phyloP scores from a whole-genome alignment of 2,329 filamentous ascomycete species.

The Aspergillus sp. region DNA sequence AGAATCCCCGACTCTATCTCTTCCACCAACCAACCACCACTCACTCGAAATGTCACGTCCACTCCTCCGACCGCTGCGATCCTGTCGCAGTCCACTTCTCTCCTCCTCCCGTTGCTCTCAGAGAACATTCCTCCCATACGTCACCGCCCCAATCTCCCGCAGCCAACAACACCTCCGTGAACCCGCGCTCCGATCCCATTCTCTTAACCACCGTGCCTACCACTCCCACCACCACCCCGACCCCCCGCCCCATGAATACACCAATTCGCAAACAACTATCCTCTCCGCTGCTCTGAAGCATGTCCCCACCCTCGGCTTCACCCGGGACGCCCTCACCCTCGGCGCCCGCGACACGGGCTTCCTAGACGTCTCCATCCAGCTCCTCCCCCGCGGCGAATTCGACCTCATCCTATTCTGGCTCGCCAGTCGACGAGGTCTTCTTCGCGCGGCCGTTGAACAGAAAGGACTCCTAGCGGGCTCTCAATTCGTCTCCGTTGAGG shows the following conservation, averaged over 20 bases:
- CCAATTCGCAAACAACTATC: constrained; percentile 68
- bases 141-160: neutral
- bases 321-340: constrained; percentile 66
- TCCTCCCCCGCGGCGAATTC: constrained; percentile 78
- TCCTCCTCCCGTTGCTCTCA: neutral
- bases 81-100: neutral
- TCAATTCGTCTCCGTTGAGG: constrained; percentile 50
- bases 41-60: constrained; percentile 11
- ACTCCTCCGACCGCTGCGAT: constrained; percentile 8
- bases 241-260: constrained; percentile 57
- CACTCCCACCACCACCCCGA: constrained; percentile 72
- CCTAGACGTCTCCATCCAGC: constrained; percentile 78
- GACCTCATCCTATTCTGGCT: constrained; percentile 64
- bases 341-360: constrained; percentile 84
- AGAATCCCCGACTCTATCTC: neutral
- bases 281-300: constrained; percentile 77
- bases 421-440: constrained; percentile 39
- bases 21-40: neutral
- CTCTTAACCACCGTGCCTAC: constrained; percentile 55
- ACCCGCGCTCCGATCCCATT: constrained; percentile 54
- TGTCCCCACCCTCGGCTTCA: constrained; percentile 82
- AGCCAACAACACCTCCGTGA: neutral
- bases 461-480: constrained; percentile 26
- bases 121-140: constrained; percentile 1
- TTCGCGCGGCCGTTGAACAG: constrained; percentile 35